Evolutionary conservation across 306 rosid genomes (phyloP).

Genomic region (Quercus gilva): DNA sequence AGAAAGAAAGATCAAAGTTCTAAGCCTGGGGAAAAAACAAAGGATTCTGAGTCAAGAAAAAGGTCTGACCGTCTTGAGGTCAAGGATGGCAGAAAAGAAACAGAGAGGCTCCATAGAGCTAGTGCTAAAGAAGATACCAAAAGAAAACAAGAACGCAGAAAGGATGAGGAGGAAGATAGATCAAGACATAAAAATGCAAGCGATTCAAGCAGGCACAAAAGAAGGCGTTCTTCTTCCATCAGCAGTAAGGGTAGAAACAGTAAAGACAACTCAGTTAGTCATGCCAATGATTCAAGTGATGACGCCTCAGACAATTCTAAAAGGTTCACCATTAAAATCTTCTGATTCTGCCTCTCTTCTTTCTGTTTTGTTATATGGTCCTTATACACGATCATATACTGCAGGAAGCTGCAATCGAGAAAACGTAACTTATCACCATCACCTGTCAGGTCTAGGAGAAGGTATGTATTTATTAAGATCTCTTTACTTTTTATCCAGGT

Average conservation of each 20-base stretch:
- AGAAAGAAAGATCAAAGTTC: constrained; percentile 48
- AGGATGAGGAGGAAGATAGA: constrained; percentile 69
- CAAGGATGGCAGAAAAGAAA: constrained; percentile 64
- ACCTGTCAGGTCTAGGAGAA: constrained; percentile 80
- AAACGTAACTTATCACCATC: constrained; percentile 76
- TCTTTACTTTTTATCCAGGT: constrained; percentile 24
- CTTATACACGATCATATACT: constrained; percentile 30
- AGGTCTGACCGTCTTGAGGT: constrained; percentile 55
- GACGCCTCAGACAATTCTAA: constrained; percentile 74
- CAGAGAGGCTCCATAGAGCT: constrained; percentile 50
- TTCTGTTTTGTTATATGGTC: constrained; percentile 15
- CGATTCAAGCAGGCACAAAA: constrained; percentile 62
- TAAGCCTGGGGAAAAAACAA: constrained; percentile 50
- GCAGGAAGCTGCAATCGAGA: constrained; percentile 82
- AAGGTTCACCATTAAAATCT: constrained; percentile 50
- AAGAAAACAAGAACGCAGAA: constrained; percentile 59
- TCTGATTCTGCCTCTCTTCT: constrained; percentile 9
- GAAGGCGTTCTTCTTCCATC: constrained; percentile 66
- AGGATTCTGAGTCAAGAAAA: constrained; percentile 70
- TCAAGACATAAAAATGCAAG: constrained; percentile 58
- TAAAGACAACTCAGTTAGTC: constrained; percentile 47
- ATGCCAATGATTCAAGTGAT: constrained; percentile 65
- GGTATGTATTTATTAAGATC: constrained; percentile 55
- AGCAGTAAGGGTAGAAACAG: constrained; percentile 70
- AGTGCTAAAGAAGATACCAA: constrained; percentile 49